These are phyloP conservation scores for Pythium periplocum DNA, from an alignment of 352 stramenopile species.

Conservation along the genomic window DNA sequence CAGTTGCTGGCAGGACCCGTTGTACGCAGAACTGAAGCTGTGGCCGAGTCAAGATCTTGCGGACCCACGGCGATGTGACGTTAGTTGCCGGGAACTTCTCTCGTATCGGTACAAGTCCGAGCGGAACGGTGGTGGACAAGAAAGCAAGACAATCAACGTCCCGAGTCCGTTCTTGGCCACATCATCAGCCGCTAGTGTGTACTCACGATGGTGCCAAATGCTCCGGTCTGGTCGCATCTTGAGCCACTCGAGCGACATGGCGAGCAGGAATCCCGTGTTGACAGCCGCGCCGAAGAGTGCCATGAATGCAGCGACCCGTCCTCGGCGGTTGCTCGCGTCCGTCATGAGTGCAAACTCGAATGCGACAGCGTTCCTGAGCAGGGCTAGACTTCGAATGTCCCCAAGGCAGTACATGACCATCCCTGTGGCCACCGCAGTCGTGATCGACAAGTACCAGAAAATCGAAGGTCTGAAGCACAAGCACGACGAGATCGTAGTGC, in stretches of 20 bases:
- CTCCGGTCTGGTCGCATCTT: constrained; percentile 9
- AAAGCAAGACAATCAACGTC: constrained; percentile 13
- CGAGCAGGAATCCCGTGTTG: constrained; percentile 3
- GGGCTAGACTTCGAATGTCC: constrained; percentile 5
- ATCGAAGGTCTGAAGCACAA: constrained; percentile 10
- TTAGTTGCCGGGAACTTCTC: too few species aligned
- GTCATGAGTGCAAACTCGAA: constrained; percentile 13
- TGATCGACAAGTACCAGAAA: constrained; percentile 20
- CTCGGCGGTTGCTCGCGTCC: constrained; percentile 16
- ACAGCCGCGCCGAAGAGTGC: constrained; percentile 8
- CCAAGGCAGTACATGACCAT: constrained; percentile 12
- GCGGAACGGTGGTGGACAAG: too few species aligned
- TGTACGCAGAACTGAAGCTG: too few species aligned
- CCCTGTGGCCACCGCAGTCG: constrained; percentile 7
- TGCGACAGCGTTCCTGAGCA: constrained; percentile 6
- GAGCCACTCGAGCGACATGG: constrained; percentile 9
- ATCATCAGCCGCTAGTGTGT: constrained; percentile 11
- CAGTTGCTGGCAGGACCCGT: too few species aligned
- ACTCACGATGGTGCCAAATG: constrained; percentile 7
- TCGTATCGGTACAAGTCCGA: too few species aligned
- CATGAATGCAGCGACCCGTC: constrained; percentile 6
- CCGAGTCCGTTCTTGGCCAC: constrained; percentile 8
- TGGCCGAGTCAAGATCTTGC: too few species aligned
- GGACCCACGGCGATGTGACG: too few species aligned
- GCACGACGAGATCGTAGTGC: constrained; percentile 10